Evolutionary conservation across 2,329 filamentous ascomycete species (phyloP), one percentile per base, ranked within the genome.

Genomic region (Pestalotiopsis sp.): DNA sequence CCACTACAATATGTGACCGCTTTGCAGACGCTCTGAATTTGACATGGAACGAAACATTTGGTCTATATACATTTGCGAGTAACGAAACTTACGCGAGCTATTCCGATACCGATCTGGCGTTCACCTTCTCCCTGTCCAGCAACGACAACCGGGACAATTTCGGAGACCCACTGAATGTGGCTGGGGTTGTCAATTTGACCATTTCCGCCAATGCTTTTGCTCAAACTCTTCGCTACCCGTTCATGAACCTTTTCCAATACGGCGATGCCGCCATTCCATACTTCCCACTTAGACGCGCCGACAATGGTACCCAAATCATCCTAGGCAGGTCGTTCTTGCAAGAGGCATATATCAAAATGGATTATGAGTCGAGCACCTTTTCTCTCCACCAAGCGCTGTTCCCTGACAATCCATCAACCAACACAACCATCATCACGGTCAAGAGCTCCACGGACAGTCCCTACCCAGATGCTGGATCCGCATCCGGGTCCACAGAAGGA

Each of bases 241-340:
- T 83, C 70, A 82, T 77, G 74, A 78, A 82, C 64, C 77, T 79
- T 23, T 84, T 86, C 70, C 72, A 78, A 61, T 86, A 83, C 68
- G 82, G 80, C 41, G 80, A 84, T 6, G 78, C 82, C 9, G 80
- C 80, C 45, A 76, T 86, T 11, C 86, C 84, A 12, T 93, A 93
- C 75, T 93, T 93, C 69, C 90, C 91, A 3, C 82, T 94, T 65
- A 85, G 88, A 73, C 86, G 86, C 69, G 82, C 87, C 12, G 75
- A 83, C 23, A 83, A 86, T 68, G 83, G 84, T 45, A 82, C 82
- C 14, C 84, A 88, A 71, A 86, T 88, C 76, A 86, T 91, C 13
- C 84, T 93, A 45, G 92, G 92, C 7, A 85, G 91, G 41, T 86
- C 88, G 0, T 93, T 93, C 72, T 80, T 94, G 66, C 92, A 93